Conservation (phyloP, 495 filamentous ascomycete species). For the Chlorociboria aeruginascens region DNA sequence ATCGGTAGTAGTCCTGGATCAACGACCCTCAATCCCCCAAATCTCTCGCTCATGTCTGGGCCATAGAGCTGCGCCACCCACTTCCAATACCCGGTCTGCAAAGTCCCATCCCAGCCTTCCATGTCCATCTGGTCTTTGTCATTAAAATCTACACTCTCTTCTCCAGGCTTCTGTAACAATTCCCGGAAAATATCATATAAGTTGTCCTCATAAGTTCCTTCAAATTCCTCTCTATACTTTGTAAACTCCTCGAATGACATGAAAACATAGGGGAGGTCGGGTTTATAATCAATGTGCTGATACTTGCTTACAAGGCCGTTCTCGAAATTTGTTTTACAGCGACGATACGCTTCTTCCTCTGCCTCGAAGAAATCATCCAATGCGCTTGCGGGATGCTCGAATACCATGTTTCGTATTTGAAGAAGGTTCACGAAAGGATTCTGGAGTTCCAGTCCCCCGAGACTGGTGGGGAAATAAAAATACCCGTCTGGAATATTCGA, state of each 20-base stretch:
- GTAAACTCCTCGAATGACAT: conserved; percentile 43
- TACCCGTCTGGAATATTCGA: conserved; percentile 52
- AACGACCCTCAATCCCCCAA: conserved; percentile 52
- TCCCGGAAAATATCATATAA: conserved; percentile 10
- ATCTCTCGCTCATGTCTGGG: conserved; percentile 42
- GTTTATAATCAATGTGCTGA: conserved; percentile 11
- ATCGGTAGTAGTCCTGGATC: conserved; percentile 49
- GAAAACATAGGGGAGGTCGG: conserved; percentile 28
- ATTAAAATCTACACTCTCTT: conserved; percentile 12
- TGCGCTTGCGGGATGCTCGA: conserved; percentile 28
- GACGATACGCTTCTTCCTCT: conserved; percentile 34
- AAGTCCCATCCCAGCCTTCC: conserved; percentile 41
- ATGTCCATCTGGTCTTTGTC: conserved; percentile 48
- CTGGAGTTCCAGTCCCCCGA: conserved; percentile 44
- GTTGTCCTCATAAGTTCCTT: conserved; percentile 13
- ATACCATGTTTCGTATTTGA: conserved; percentile 40
- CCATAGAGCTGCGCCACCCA: conserved; percentile 52
- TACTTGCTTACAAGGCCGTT: conserved; percentile 14
- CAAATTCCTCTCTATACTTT: conserved; percentile 36
- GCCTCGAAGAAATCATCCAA: conserved; percentile 33
- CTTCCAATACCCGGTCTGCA: conserved; percentile 49
- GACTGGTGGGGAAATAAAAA: conserved; percentile 50
- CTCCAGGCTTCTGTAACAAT: conserved; percentile 5
- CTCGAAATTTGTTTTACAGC: conserved; percentile 33
- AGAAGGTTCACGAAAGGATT: conserved; percentile 45